Conservation (phyloP, 257 asterid species). For the Salvia splendens region DNA sequence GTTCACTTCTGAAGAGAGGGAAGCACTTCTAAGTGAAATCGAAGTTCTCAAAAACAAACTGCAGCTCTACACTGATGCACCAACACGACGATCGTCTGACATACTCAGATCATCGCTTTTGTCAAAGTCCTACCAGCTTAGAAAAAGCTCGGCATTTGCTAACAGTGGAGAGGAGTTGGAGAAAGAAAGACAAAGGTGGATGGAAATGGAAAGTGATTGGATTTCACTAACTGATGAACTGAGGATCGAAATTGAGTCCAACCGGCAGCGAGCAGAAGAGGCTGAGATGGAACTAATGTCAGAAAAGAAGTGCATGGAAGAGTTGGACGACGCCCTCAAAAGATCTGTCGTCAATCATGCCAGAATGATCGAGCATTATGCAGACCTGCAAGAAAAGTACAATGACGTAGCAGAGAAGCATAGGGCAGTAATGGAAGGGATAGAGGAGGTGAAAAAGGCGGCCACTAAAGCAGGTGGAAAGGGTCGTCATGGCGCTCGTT, state of each 20-base stretch:
- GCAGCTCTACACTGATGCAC: conserved; percentile 49
- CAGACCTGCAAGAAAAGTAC: conserved; percentile 83
- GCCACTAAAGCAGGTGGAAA: conserved; percentile 89
- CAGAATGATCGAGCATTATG: conserved; percentile 90
- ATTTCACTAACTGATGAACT: conserved; percentile 90
- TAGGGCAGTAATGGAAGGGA: conserved; percentile 68
- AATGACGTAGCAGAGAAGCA: conserved; percentile 69
- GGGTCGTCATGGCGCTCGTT: conserved; percentile 81
- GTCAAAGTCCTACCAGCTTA: conserved; percentile 77
- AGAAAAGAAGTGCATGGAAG: conserved; percentile 81
- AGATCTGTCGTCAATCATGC: conserved; percentile 80
- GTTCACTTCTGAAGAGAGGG: conserved; percentile 60
- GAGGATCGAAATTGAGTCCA: conserved; percentile 77
- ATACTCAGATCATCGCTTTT: conserved; percentile 71
- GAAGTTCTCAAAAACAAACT: conserved; percentile 61
- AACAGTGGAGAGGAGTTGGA: conserved; percentile 69
- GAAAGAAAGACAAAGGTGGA: conserved; percentile 83
- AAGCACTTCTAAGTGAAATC: conserved; percentile 68
- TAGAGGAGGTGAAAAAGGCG: conserved; percentile 86
- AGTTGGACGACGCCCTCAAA: conserved; percentile 79
- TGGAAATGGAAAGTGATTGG: conserved; percentile 98
- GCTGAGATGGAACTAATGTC: conserved; percentile 68
- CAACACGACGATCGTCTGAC: conserved; percentile 64
- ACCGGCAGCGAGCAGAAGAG: conserved; percentile 70
- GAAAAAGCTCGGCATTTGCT: conserved; percentile 57